Percentiles rank a stretch among this genome's conserved stretches.
Evolutionary conservation across 495 filamentous ascomycete species (phyloP).

Genomic region (Mycothermus thermophilus): DNA sequence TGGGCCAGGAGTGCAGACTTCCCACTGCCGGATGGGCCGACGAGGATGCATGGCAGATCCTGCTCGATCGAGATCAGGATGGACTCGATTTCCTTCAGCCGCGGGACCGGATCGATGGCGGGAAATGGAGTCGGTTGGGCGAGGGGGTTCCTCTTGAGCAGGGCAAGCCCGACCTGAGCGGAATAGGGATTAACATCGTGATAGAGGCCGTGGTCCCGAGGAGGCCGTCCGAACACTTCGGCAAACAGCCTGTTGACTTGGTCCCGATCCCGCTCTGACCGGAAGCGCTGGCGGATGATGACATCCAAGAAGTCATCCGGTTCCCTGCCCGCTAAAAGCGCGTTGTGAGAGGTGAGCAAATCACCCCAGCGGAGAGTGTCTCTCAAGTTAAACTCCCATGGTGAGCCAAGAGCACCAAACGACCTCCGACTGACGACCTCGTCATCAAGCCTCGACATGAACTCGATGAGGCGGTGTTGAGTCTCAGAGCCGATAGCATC

Average conservation of each 20-base stretch:
- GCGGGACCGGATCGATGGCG: conserved; percentile 40
- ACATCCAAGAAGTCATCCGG: conserved; percentile 62
- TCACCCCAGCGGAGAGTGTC: conserved; percentile 85
- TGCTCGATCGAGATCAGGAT: conserved; percentile 76
- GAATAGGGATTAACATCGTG: conserved; percentile 35
- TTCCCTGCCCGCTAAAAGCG: conserved; percentile 37
- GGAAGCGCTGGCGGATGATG: conserved; percentile 81
- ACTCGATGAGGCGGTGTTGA: conserved; percentile 53
- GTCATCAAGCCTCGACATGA: conserved; percentile 63
- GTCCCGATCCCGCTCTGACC: conserved; percentile 50
- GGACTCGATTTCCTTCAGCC: conserved; percentile 62
- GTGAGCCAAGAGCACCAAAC: conserved; percentile 69
- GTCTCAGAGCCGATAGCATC: conserved; percentile 41
- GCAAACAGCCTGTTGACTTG: conserved; percentile 50
- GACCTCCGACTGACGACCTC: conserved; percentile 48
- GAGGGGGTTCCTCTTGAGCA: conserved; percentile 45
- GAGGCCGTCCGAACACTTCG: conserved; percentile 22
- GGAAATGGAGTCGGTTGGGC: conserved; percentile 42
- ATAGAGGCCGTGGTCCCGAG: conserved; percentile 49
- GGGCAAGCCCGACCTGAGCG: conserved; percentile 64
- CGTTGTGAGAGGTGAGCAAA: conserved; percentile 44
- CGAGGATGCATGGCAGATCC: conserved; percentile 76
- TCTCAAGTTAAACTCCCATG: conserved; percentile 95
- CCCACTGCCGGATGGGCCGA: conserved; percentile 72
- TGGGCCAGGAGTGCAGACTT: conserved; percentile 69